Evolutionary conservation across 2,329 filamentous ascomycete genomes (phyloP), one percentile per base, ranked within the genome.

Genomic region (Aspergillus glaucus): DNA sequence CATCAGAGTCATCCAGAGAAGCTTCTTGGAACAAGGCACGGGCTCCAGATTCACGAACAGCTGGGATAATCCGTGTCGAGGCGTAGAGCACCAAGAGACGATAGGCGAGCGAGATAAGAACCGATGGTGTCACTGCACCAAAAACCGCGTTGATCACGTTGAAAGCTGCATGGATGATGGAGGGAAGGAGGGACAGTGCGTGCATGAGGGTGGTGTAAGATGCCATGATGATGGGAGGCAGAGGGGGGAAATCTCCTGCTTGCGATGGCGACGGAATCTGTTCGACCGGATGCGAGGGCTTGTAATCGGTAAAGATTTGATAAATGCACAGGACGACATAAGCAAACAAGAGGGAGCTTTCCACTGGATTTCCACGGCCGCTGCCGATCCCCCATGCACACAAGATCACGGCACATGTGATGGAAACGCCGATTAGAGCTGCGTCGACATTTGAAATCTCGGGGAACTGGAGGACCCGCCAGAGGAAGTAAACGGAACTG

Each of bases 281-380:
- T 28, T 78, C 74, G 24, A 79, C 75, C n/a, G 79, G 82, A 15
- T 79, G 70, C 4, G 87, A 91, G 3, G 93, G 90, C 58, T 92
- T 82, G 71, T 97, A 97, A 71, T 98, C 93, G 61, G 93, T 98
- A 70, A 97, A 97, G 68, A 97, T 97, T 70, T 98, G 93, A 73
- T 97, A 98, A 64, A 97, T 87, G 75, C 92, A 97, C 54, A 98
- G 84, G n/a, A 95, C 93, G 52, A 96, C 83, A 70, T 98, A 98
- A 62, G 93, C 92, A 64, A 98, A 97, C 50, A 98, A 79, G 9
- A 98, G 76, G 19, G 92, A 95, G 58, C 89, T 95, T 71, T 98
- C 92, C 47, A 97, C 87, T 2, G 92, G 89, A 62, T 95, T 98
- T 52, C 93, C 93, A 60, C 91, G 85, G 1, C 92, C 92, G 61